These are phyloP conservation scores for Fusarium oligoseptatum DNA, from an alignment of 2,329 filamentous ascomycete genomes.

Conservation along the genomic window DNA sequence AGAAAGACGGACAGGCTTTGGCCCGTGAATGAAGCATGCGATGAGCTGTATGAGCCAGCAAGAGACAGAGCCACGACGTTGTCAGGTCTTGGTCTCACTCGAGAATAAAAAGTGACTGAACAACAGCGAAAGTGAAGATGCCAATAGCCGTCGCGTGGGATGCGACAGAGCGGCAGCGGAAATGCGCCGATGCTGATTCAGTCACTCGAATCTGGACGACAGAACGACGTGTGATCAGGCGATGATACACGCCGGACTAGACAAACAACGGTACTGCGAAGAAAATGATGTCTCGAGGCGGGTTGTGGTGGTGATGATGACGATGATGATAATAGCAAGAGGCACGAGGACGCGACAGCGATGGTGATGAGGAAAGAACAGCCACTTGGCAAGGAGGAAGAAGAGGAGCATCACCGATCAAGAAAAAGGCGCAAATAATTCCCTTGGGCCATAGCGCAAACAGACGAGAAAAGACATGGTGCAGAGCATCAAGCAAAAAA, in stretches of 20 bases:
- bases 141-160: conserved; percentile 27
- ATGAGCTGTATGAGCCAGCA: not conserved
- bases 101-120: conserved; percentile 19
- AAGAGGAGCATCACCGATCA: conserved; percentile 13
- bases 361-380: conserved; percentile 14
- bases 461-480: not conserved
- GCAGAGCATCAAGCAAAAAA: conserved; percentile 29
- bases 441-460: not conserved
- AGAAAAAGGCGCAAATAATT: conserved; percentile 16
- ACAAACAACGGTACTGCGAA: not conserved
- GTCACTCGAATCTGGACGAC: conserved; percentile 30
- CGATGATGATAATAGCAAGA: conserved; percentile 13
- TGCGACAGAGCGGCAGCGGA: conserved; percentile 6
- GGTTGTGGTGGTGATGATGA: conserved; percentile 9
- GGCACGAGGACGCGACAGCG: conserved; percentile 12
- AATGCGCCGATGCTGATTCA: conserved; percentile 42
- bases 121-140: conserved; percentile 23
- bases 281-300: conserved; percentile 12
- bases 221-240: conserved; percentile 1
- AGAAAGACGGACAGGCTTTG: not conserved
- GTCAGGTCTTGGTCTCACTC: conserved; percentile 21
- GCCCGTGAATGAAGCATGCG: conserved; percentile 16
- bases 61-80: not conserved
- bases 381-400: conserved; percentile 32
- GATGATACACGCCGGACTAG: not conserved